Percentiles rank a stretch among this genome's conserved stretches.
phyloP scores from a whole-genome alignment of 139 green algal genomes.

The Nannochloris sp. region DNA sequence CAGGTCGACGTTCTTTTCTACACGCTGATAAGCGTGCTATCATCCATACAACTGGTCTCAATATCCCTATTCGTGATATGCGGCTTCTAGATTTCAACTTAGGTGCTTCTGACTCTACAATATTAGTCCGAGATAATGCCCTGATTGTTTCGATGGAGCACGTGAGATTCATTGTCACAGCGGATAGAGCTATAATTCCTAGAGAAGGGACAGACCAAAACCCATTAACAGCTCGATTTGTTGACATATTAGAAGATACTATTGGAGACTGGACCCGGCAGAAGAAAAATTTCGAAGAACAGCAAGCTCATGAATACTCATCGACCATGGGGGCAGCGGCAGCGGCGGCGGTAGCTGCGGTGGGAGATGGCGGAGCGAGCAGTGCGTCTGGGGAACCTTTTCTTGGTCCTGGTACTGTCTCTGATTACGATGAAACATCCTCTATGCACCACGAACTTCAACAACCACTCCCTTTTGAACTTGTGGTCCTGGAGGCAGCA shows the following conservation, averaged over 20 bases:
- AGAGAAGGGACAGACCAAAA: slow-evolving; percentile 31
- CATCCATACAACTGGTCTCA: slow-evolving; percentile 55
- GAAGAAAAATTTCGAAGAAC: neutral
- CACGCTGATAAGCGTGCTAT: slow-evolving; percentile 71
- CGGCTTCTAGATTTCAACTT: slow-evolving; percentile 68
- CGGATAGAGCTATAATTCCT: slow-evolving; percentile 47
- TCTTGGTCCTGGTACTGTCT: neutral
- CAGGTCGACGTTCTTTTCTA: slow-evolving; percentile 32
- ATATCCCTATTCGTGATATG: slow-evolving; percentile 79
- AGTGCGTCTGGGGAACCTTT: neutral
- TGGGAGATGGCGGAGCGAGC: neutral
- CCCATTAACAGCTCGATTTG: slow-evolving; percentile 17
- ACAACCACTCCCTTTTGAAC: slow-evolving; percentile 61
- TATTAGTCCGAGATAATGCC: slow-evolving; percentile 73
- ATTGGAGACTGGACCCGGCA: slow-evolving; percentile 33
- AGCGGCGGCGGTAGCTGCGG: slow-evolving; percentile 5
- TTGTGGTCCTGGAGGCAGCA: slow-evolving; percentile 59
- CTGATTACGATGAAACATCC: neutral
- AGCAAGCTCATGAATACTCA: neutral
- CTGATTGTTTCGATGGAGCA: slow-evolving; percentile 75
- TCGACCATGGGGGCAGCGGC: neutral
- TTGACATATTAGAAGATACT: slow-evolving; percentile 37
- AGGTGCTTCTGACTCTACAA: slow-evolving; percentile 24
- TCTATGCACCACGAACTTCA: neutral
- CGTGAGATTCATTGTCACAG: slow-evolving; percentile 67